Evolutionary conservation across 2,329 filamentous ascomycete genomes (phyloP).

Genomic region (Blastomyces parvus): DNA sequence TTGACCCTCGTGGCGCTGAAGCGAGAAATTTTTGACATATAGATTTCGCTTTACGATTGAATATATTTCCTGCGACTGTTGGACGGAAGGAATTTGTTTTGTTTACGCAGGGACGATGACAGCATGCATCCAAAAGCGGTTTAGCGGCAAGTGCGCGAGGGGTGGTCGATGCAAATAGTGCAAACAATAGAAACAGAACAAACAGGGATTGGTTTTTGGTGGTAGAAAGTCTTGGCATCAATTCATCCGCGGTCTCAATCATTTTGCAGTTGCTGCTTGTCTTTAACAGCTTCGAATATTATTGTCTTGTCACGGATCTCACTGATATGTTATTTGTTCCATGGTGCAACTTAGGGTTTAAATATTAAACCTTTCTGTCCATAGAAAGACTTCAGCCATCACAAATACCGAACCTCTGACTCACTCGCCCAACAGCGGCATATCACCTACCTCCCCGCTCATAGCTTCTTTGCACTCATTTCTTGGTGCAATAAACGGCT

Average conservation of each 20-base stretch:
- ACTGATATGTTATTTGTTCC: neutral
- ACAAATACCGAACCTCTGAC: neutral
- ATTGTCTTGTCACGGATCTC: neutral
- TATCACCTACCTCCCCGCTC: neutral
- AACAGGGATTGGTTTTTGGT: constrained; percentile 21
- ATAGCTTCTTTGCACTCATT: neutral
- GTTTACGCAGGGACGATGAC: constrained; percentile 12
- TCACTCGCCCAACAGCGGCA: neutral
- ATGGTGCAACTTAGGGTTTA: neutral
- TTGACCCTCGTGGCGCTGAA: neutral
- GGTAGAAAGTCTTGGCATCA: neutral
- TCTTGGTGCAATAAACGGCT: neutral
- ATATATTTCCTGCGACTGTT: neutral
- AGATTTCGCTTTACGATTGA: neutral
- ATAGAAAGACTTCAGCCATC: neutral
- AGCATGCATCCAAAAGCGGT: constrained; percentile 17
- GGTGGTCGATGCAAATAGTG: constrained; percentile 16
- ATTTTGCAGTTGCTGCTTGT: neutral
- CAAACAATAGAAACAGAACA: constrained; percentile 26
- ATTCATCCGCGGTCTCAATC: neutral
- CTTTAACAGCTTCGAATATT: neutral
- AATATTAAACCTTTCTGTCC: neutral
- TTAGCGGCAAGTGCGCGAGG: constrained; percentile 25
- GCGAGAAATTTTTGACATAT: neutral
- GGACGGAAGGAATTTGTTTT: constrained; percentile 11